Conservation (phyloP, 2,329 filamentous ascomycete genomes). For the Clathrospora elynae region DNA sequence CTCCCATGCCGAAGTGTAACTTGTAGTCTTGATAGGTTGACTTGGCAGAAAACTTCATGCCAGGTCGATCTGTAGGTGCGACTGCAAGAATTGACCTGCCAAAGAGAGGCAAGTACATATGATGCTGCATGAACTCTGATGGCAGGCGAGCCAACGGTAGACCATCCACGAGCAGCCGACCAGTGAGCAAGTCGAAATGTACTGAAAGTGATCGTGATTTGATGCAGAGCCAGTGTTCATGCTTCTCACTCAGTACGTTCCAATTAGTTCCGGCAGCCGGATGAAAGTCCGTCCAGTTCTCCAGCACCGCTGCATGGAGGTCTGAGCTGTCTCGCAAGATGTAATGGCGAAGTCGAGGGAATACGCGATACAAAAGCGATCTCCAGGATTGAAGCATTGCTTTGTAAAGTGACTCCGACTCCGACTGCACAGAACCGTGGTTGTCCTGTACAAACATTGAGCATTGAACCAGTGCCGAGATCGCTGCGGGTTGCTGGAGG, state of each 20-base stretch:
- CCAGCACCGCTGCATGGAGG: conserved; percentile 17
- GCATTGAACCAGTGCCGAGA: conserved; percentile 18
- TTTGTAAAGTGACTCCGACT: conserved; percentile 3
- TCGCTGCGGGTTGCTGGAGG: conserved; percentile 23
- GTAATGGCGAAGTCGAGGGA: conserved; percentile 1
- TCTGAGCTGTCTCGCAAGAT: conserved; percentile 5
- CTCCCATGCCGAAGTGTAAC: conserved; percentile 46
- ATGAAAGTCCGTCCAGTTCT: conserved; percentile 20
- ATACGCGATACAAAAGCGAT: conserved; percentile 14
- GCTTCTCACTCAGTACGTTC: conserved; percentile 4
- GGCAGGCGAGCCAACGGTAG: conserved; percentile 56
- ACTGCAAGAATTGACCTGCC: conserved; percentile 50
- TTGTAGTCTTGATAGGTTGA: conserved; percentile 11
- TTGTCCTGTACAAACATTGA: conserved; percentile 25
- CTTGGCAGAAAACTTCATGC: conserved; percentile 51
- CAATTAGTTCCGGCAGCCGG: conserved; percentile 3
- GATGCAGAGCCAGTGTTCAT: conserved; percentile 41
- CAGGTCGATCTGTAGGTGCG: conserved; percentile 44
- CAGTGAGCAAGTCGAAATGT: conserved; percentile 58
- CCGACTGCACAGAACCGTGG: background rate
- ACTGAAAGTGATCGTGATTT: conserved; percentile 5
- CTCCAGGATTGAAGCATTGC: conserved; percentile 20
- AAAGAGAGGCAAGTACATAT: conserved; percentile 54
- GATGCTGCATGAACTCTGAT: conserved; percentile 49
- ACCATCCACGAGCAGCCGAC: conserved; percentile 59